Evolutionary conservation across 345 rosid genomes (phyloP).

Genomic region (Crucihimalaya himalaica): DNA sequence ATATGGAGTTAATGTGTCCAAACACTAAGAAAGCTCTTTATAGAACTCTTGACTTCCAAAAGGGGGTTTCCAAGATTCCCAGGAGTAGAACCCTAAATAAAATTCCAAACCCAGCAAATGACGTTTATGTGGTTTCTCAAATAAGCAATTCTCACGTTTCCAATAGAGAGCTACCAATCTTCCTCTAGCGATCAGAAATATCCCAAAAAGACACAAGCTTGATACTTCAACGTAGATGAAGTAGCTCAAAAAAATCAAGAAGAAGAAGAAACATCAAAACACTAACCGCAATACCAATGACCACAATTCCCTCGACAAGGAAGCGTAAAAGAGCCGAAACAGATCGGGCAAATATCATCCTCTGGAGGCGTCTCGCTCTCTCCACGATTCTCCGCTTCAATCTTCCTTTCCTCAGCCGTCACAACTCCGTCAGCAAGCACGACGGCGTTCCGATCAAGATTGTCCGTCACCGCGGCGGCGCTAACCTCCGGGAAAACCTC

Average conservation of each 20-base stretch:
- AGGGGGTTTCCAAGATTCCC: not conserved
- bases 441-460: not conserved
- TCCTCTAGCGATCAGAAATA: not conserved
- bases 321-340: constrained; percentile 64
- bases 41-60: not conserved
- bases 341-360: constrained; percentile 86
- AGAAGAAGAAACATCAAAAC: constrained; percentile 1
- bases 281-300: constrained; percentile 94
- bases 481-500: not conserved
- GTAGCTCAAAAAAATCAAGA: not conserved
- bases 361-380: constrained; percentile 58
- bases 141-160: not conserved
- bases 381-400: constrained; percentile 1
- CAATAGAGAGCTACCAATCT: not conserved
- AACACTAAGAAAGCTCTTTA: no score
- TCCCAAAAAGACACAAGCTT: not conserved
- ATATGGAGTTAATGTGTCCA: no score
- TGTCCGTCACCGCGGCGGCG: not conserved
- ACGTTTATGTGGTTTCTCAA: not conserved
- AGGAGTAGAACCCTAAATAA: constrained; percentile 17
- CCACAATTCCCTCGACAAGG: constrained; percentile 80
- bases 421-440: constrained; percentile 23
- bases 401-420: constrained; percentile 13
- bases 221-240: not conserved
- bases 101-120: not conserved